phyloP scores from a whole-genome alignment of 495 filamentous ascomycete genomes.

The Penicillium lagena region DNA sequence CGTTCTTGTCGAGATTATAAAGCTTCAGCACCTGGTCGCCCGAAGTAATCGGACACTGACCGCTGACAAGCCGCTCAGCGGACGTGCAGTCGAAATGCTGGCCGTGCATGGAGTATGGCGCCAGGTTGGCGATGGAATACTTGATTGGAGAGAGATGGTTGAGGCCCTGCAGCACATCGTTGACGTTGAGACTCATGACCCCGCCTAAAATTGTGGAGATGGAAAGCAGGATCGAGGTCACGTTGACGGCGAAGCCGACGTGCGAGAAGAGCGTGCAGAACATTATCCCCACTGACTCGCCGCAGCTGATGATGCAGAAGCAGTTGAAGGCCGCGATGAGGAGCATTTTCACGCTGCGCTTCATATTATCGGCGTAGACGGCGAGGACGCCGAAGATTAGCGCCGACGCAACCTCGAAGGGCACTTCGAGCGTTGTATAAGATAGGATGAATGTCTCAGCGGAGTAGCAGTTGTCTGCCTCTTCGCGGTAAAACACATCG shows the following conservation, averaged over 20 bases:
- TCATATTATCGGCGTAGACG: conserved; percentile 54
- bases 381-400: conserved; percentile 58
- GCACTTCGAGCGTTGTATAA: conserved; percentile 61
- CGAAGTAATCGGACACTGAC: conserved; percentile 52
- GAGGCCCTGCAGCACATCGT: conserved; percentile 55
- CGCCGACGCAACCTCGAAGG: conserved; percentile 58
- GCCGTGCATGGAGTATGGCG: conserved; percentile 48
- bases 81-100: conserved; percentile 55
- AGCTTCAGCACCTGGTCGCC: conserved; percentile 58
- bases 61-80: conserved; percentile 45
- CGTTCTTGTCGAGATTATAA: conserved; percentile 55
- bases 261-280: conserved; percentile 72
- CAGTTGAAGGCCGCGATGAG: conserved; percentile 60
- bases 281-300: conserved; percentile 71
- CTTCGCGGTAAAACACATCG: conserved; percentile 65
- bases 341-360: conserved; percentile 53
- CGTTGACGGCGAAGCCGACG: conserved; percentile 67
- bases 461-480: conserved; percentile 61
- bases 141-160: conserved; percentile 67
- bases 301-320: conserved; percentile 66
- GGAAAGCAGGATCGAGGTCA: conserved; percentile 56
- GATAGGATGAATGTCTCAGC: conserved; percentile 60
- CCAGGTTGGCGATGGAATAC: conserved; percentile 57
- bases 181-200: conserved; percentile 60
- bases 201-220: conserved; percentile 63